Percentiles rank a stretch among this genome's conserved stretches.
These are phyloP conservation scores for Lichtheimia corymbifera DNA, from an alignment of 371 early-diverging fungal species.

Conservation along the genomic window DNA sequence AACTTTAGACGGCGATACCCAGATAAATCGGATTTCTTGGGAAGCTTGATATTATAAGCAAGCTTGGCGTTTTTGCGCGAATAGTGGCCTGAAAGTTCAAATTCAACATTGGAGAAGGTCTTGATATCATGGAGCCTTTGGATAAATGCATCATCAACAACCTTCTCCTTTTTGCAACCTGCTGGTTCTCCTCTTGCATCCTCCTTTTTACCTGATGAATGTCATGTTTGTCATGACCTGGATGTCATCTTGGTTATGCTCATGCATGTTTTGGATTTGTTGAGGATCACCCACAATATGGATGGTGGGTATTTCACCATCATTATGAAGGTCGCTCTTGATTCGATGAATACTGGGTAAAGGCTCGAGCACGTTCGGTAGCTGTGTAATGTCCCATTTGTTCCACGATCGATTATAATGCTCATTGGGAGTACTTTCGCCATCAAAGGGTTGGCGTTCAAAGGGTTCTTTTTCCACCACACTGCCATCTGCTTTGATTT, in stretches of 20 bases:
- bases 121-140: neutral
- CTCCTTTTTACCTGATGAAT: conserved; percentile 1
- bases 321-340: conserved; percentile 12
- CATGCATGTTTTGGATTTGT: conserved; percentile 13
- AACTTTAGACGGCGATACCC: neutral
- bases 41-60: neutral
- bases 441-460: neutral
- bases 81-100: neutral
- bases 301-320: conserved; percentile 18
- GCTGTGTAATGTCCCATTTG: neutral
- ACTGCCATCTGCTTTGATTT: neutral
- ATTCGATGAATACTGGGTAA: conserved; percentile 19
- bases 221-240: conserved; percentile 3
- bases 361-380: neutral
- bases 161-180: neutral
- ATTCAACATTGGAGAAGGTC: neutral
- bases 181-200: neutral
- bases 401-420: neutral
- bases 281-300: conserved; percentile 12
- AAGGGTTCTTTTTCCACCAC: neutral
- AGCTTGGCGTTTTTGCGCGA: neutral
- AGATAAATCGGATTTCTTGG: neutral
- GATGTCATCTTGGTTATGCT: neutral
- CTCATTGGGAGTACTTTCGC: neutral
- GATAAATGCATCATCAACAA: neutral